phyloP scores from a whole-genome alignment of 192 early-diverging fungal species.

The Rhizophagus sp. region DNA sequence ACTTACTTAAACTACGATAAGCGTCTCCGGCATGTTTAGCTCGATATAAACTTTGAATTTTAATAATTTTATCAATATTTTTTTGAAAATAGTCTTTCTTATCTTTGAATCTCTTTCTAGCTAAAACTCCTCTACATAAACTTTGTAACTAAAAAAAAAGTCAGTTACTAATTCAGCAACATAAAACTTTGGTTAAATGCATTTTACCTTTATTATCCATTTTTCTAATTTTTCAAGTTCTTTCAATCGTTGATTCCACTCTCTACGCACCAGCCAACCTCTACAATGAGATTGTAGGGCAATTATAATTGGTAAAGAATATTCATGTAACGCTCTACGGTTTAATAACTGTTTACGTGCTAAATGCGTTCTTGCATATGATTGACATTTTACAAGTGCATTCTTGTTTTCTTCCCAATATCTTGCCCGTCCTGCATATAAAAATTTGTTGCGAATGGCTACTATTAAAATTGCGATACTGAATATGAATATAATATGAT shows the following conservation, averaged over 20 bases:
- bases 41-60: conserved; percentile 71
- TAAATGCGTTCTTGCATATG: conserved; percentile 43
- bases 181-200: too few relatives aligned
- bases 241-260: conserved; percentile 21
- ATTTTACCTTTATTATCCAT: conserved; percentile 20
- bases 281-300: conserved; percentile 14
- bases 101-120: conserved; percentile 53
- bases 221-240: conserved; percentile 18
- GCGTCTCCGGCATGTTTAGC: conserved; percentile 68
- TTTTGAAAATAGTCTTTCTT: conserved; percentile 57
- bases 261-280: conserved; percentile 18
- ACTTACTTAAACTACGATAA: conserved; percentile 66
- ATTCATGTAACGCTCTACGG: conserved; percentile 33
- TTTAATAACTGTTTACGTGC: conserved; percentile 40
- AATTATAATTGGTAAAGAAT: conserved; percentile 18
- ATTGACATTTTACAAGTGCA: conserved; percentile 51
- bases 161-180: neutral
- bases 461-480: neutral
- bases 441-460: conserved; percentile 19
- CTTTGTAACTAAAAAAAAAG: conserved; percentile 51
- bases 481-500: neutral
- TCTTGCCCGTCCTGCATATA: conserved; percentile 32
- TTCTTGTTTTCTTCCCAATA: conserved; percentile 44
- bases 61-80: conserved; percentile 76
- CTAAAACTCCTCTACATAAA: conserved; percentile 55